A percentile compares a stretch with the other conserved stretches of the same genome.
These are phyloP conservation scores for Phylloporus sp. DNA, from an alignment of 768 basidiomycete species.

Conservation along the genomic window DNA sequence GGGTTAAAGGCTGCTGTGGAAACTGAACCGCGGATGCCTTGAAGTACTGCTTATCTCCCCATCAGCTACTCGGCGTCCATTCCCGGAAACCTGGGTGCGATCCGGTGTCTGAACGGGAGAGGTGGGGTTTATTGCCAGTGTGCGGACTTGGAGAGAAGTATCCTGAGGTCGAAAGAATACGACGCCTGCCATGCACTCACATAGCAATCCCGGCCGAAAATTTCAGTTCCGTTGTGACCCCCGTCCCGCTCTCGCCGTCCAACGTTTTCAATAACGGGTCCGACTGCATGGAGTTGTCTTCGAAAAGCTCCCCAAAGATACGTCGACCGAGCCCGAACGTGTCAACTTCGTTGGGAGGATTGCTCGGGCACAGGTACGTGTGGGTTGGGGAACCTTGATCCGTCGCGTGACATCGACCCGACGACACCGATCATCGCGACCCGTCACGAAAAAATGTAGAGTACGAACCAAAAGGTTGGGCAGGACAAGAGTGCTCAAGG, in stretches of 20 bases:
- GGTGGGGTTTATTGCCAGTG: too few relatives aligned
- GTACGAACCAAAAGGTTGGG: slow-evolving; percentile 25
- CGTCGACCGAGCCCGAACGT: slow-evolving; percentile 19
- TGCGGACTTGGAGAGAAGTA: too few relatives aligned
- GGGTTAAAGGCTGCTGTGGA: too few relatives aligned
- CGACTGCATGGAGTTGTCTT: background rate
- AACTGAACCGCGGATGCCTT: too few relatives aligned
- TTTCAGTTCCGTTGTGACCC: slow-evolving; percentile 2
- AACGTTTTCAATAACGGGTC: background rate
- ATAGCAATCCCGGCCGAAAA: background rate
- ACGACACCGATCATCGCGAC: background rate
- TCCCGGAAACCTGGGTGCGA: too few relatives aligned
- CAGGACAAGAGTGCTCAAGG: slow-evolving; percentile 15
- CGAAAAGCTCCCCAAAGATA: slow-evolving; percentile 13
- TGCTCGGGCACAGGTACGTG: background rate
- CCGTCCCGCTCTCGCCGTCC: background rate
- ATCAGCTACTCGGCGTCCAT: too few relatives aligned
- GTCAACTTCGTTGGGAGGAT: background rate
- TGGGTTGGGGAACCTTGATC: background rate
- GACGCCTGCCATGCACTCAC: too few relatives aligned
- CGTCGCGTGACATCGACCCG: background rate
- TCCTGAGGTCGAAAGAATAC: too few relatives aligned
- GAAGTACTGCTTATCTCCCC: too few relatives aligned
- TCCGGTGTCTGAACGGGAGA: too few relatives aligned
- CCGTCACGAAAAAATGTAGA: background rate